Evolutionary conservation across 345 rosid genomes (phyloP).

Genomic region (Salix exigua): DNA sequence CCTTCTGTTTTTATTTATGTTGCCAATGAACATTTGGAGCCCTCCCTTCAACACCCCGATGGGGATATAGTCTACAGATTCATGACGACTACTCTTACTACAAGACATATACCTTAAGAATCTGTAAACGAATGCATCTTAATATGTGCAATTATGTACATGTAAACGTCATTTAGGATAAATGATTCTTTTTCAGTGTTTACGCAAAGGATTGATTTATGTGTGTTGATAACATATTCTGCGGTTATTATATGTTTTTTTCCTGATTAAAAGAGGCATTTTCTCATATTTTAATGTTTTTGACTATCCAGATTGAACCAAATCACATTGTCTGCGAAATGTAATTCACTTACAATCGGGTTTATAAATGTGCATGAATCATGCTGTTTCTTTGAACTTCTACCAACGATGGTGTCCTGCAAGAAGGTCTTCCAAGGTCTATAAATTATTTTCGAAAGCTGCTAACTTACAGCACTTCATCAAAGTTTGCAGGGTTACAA

Average conservation of each 20-base stretch:
- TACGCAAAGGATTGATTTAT: neutral
- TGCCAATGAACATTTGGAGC: neutral
- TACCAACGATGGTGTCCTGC: neutral
- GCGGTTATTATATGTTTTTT: neutral
- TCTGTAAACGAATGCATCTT: neutral
- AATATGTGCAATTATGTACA: neutral
- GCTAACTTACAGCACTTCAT: neutral
- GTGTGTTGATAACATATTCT: neutral
- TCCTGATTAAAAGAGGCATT: neutral
- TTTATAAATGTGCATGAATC: neutral
- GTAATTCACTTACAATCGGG: neutral
- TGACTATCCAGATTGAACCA: neutral
- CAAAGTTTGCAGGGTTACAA: neutral
- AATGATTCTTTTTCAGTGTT: neutral
- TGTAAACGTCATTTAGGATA: neutral
- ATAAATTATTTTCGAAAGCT: neutral
- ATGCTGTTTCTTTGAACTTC: neutral
- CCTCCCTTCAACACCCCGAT: too few species aligned
- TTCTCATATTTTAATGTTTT: neutral
- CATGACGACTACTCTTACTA: too few species aligned
- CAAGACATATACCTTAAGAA: too few species aligned
- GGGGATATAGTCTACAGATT: too few species aligned
- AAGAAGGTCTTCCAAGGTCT: neutral
- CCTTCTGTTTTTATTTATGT: neutral
- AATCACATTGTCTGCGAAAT: neutral